A percentile compares a stretch with the other conserved stretches of the same genome.
Evolutionary conservation across 805 yeast genomes (phyloP).

Genomic region (Sugiyamaella floridensis): DNA sequence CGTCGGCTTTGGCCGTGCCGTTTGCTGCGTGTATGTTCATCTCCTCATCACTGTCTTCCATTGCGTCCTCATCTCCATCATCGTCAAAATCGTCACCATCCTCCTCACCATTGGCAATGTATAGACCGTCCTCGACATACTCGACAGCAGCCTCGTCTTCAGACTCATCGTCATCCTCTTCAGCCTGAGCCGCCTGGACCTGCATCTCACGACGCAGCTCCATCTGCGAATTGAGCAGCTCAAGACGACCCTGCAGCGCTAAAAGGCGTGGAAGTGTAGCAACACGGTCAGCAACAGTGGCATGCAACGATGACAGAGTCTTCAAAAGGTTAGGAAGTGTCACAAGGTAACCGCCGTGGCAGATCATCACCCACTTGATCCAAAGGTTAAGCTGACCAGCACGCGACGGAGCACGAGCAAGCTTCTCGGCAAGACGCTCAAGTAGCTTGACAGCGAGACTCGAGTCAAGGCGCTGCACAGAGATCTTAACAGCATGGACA

Average conservation of each 20-base stretch:
- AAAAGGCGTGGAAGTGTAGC: constrained; percentile 59
- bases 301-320: constrained; percentile 50
- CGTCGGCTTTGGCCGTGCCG: constrained; percentile 21
- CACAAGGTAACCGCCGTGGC: constrained; percentile 59
- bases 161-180: constrained; percentile 31
- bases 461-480: constrained; percentile 49
- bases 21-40: constrained; percentile 29
- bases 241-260: constrained; percentile 80
- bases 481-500: constrained; percentile 44
- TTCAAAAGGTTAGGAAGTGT: constrained; percentile 46
- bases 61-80: constrained; percentile 29
- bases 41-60: constrained; percentile 40
- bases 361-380: constrained; percentile 74
- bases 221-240: constrained; percentile 69
- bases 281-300: constrained; percentile 49
- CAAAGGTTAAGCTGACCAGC: constrained; percentile 50
- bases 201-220: constrained; percentile 51
- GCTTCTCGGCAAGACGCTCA: constrained; percentile 39
- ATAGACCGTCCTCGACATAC: constrained; percentile 33
- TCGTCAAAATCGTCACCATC: constrained; percentile 31
- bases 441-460: constrained; percentile 39
- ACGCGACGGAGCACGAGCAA: constrained; percentile 50
- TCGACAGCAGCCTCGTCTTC: constrained; percentile 32
- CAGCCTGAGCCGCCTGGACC: constrained; percentile 30
- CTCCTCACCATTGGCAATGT: constrained; percentile 43